Evolutionary conservation across 2,329 filamentous ascomycete species (phyloP), one percentile per base, ranked within the genome.

Genomic region (Onygenales sp.): DNA sequence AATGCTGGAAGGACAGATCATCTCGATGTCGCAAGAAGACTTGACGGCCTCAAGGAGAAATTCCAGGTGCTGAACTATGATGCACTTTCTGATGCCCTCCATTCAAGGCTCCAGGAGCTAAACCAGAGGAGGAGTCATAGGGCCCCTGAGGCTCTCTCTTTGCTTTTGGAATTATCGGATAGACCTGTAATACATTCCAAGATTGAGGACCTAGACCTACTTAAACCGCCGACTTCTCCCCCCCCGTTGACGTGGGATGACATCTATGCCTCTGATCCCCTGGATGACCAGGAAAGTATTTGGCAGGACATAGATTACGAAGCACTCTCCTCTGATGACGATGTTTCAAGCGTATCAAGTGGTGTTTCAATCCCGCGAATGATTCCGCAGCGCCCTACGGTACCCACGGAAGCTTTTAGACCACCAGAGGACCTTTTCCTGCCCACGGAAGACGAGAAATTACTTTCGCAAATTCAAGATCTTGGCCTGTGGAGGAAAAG

Each of bases 111-210:
- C 11, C 71, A 78, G 40, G 79, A 83, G 55, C 69, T 95, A 17
- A 72, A 77, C 9, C 63, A 70, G 34, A 66, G 70, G 11, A 74
- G 70, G 37, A 77, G 77, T 43, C 83, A 83, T 68, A 92, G 82
- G 79, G 82, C 83, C 5, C 90, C 91, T 0, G 93, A 97, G 61
- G 77, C 87, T 11, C 73, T 97, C 11, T 84, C 87, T 49, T 70
- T 97, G 0, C 71, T 97, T 9, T 74, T 97, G 6, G 81, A 88
- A 56, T 79, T 97, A 0, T 92, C 92, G 1, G 85, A 95, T 60
- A 80, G 84, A 51, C 92, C 93, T 2, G 80, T 84, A 0, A 79
- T 84, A 51, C 85, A 89, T 50, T 82, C 87, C 0, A 79, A 74
- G 3, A 70, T 92, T 1, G 75, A 79, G 42, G 79, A 83, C 57